Base-by-base conservation (phyloP, 2,329 filamentous ascomycete species). In the Colletotrichum neosansevieriae region DNA sequence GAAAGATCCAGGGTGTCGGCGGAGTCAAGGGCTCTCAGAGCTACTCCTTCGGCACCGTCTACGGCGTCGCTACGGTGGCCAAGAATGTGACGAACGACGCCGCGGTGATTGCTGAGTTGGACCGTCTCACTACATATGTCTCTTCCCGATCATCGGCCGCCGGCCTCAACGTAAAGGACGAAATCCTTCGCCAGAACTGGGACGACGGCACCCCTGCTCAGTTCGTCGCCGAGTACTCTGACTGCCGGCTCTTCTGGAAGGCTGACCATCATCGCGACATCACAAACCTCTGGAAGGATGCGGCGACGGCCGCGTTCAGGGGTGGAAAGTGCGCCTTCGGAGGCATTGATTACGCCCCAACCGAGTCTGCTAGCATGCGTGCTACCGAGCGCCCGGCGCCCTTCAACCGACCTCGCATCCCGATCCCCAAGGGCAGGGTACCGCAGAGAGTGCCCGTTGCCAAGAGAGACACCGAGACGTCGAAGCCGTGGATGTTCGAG, bases 201-300 rank as follows among this genome's bases (percentile, higher is more conserved):
- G 73, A 77, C 7, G 79, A 82, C 56, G 80, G 80, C 10, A 71
- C 77, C 0, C 84, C 84, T 1, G 77, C 84, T 13, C 84, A 86
- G 70, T 86, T 82, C 69, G 74, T 84, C 0, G 80, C 80, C 50
- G 82, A 86, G 73, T 75, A 82, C 40, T 78, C 81, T 3, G 83
- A 86, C 72, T 86, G 84, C 73, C 78, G 84, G 13, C 79, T 86
- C 36, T 86, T 80, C 75, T 86, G 83, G 77, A 84, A 84, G 3
- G 78, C 78, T 24, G 78, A 76, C 38, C 86, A 85, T 81, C 73
- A 83, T 44, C 77, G 75, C 13, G 82, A 85, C 69, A 78, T 84
- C 49, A 77, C 76, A 12, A 80, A 80, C 44, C 74, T 83, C n/a
- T 86, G 84, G 84, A 82, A 82, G 73, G 77, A 80, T 3, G 79